phyloP scores from a whole-genome alignment of 176 grass and related monocot species.

The Neostapfia colusana region DNA sequence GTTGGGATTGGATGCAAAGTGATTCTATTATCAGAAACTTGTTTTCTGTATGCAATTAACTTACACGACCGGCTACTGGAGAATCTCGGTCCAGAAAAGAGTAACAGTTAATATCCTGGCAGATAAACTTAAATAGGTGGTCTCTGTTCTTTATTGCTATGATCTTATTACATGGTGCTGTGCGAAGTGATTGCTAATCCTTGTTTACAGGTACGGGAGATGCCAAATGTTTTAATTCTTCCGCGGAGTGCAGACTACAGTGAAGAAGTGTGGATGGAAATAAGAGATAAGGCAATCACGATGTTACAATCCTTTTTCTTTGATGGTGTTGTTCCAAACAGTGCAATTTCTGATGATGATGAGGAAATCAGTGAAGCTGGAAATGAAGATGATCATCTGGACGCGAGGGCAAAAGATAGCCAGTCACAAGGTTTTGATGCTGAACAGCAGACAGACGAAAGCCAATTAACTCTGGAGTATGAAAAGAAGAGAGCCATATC shows the following conservation, averaged over 20 bases:
- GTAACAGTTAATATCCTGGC: neutral
- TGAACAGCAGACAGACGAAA: constrained; percentile 61
- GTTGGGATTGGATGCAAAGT: neutral
- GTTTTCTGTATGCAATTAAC: neutral
- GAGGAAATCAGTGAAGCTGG: constrained; percentile 71
- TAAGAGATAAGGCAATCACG: constrained; percentile 88
- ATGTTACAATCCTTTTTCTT: constrained; percentile 92
- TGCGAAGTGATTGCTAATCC: neutral
- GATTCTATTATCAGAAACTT: neutral
- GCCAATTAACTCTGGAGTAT: constrained; percentile 64
- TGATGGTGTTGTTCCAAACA: constrained; percentile 82
- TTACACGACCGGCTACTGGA: neutral
- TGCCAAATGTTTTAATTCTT: constrained; percentile 98
- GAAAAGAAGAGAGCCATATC: constrained; percentile 62
- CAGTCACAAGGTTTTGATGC: constrained; percentile 45
- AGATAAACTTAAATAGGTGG: constrained; percentile 9
- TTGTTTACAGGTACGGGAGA: constrained; percentile 78
- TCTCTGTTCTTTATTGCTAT: neutral
- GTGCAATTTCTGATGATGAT: constrained; percentile 83
- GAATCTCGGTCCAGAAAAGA: neutral
- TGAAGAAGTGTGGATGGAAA: constrained; percentile 99
- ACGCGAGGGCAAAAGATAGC: constrained; percentile 54
- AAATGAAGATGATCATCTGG: constrained; percentile 64
- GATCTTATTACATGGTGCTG: neutral
- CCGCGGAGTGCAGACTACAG: constrained; percentile 94